Evolutionary conservation across 352 stramenopile genomes (phyloP).

Genomic region (Phytophthora sp.): DNA sequence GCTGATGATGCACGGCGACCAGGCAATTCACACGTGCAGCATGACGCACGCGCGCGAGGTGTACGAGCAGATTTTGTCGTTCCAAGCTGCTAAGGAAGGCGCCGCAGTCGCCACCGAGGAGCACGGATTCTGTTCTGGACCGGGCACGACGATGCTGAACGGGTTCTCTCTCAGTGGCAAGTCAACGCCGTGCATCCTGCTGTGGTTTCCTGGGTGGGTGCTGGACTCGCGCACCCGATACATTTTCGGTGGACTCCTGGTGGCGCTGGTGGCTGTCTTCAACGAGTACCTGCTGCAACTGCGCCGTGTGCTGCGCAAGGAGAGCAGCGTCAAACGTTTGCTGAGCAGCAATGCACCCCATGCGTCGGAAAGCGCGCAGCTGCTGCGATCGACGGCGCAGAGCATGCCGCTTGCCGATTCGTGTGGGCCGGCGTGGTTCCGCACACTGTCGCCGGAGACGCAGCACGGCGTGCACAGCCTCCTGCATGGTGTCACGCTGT

Average conservation of each 20-base stretch:
- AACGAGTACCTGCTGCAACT: constrained; percentile 80
- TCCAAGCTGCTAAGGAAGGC: constrained; percentile 31
- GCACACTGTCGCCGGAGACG: constrained; percentile 49
- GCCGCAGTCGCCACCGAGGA: background rate
- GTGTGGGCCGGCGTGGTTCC: constrained; percentile 61
- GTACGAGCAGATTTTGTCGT: constrained; percentile 54
- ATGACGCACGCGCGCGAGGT: constrained; percentile 73
- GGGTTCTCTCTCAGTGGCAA: constrained; percentile 56
- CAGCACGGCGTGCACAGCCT: constrained; percentile 59
- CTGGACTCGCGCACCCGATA: constrained; percentile 62
- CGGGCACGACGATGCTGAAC: constrained; percentile 80
- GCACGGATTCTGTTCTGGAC: constrained; percentile 56
- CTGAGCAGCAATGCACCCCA: constrained; percentile 13
- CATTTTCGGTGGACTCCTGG: constrained; percentile 52
- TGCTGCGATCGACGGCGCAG: constrained; percentile 50
- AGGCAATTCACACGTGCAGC: constrained; percentile 74
- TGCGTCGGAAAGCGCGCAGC: constrained; percentile 40
- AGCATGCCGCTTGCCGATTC: constrained; percentile 36
- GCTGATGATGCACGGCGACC: constrained; percentile 58
- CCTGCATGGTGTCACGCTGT: constrained; percentile 65
- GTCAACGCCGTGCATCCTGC: constrained; percentile 60
- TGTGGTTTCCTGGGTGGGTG: constrained; percentile 82
- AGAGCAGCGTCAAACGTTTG: constrained; percentile 60
- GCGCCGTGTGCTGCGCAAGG: constrained; percentile 67
- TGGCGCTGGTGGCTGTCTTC: constrained; percentile 64